phyloP scores from a whole-genome alignment of 768 basidiomycete species.

The Pleurotus ostreatus region DNA sequence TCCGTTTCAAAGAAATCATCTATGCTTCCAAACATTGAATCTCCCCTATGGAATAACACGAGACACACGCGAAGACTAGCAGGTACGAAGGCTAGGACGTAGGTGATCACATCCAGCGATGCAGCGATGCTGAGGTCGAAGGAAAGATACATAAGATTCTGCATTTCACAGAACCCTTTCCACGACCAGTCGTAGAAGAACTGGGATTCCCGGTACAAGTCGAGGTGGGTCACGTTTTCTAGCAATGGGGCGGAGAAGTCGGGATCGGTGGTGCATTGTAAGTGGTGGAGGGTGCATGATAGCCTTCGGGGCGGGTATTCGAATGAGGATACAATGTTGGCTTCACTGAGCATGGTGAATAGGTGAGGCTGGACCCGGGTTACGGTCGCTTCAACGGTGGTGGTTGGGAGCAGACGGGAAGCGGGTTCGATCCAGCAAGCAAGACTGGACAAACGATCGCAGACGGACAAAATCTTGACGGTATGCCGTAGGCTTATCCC shows the following conservation, averaged over 20 bases:
- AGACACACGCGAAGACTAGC: slow-evolving; percentile 10
- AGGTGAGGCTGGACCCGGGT: no score
- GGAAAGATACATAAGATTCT: slow-evolving; percentile 9
- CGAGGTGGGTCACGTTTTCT: slow-evolving; percentile 11
- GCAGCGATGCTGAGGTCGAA: slow-evolving; percentile 11
- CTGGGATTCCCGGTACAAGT: slow-evolving; percentile 13
- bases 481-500: slow-evolving; percentile 11
- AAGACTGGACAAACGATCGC: slow-evolving; percentile 11
- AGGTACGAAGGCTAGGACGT: slow-evolving; percentile 6
- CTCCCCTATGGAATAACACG: slow-evolving; percentile 5
- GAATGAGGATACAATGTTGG: neutral
- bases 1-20: no score
- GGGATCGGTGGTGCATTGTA: slow-evolving; percentile 11
- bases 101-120: slow-evolving; percentile 1
- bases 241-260: slow-evolving; percentile 12
- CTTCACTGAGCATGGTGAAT: no score
- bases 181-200: slow-evolving; percentile 13
- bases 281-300: slow-evolving; percentile 6
- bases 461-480: slow-evolving; percentile 9
- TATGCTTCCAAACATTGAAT: no score
- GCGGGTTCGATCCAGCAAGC: slow-evolving; percentile 9
- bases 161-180: slow-evolving; percentile 9
- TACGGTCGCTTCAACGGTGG: no score
- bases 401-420: no score
- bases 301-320: slow-evolving; percentile 2